A percentile compares a stretch with the other conserved stretches of the same genome.
Conservation (phyloP, 805 yeast genomes). For the Sugiyamaella floridensis region DNA sequence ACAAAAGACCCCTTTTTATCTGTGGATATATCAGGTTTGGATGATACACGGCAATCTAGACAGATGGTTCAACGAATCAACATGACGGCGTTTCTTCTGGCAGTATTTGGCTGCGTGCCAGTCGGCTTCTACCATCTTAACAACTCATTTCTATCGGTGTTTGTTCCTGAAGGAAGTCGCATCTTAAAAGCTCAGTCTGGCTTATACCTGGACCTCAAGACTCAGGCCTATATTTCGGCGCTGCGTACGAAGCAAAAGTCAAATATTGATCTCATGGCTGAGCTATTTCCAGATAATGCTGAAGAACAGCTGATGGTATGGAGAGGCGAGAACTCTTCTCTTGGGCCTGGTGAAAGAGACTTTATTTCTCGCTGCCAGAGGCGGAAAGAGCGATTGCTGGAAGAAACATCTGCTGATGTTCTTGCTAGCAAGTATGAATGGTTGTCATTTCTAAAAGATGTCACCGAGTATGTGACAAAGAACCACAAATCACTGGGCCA, state of each 20-base stretch:
- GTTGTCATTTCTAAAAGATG: slow-evolving; percentile 72
- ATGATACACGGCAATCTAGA: slow-evolving; percentile 34
- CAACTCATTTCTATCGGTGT: slow-evolving; percentile 76
- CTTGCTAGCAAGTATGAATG: slow-evolving; percentile 75
- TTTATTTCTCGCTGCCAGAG: slow-evolving; percentile 68
- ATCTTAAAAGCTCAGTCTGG: slow-evolving; percentile 75
- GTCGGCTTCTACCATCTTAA: slow-evolving; percentile 84
- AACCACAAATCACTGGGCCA: slow-evolving; percentile 27
- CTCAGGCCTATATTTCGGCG: slow-evolving; percentile 92
- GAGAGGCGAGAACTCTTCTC: slow-evolving; percentile 23
- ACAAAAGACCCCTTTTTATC: slow-evolving; percentile 65
- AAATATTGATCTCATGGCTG: slow-evolving; percentile 60
- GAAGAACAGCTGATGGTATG: slow-evolving; percentile 37
- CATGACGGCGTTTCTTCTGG: slow-evolving; percentile 80
- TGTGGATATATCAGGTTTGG: slow-evolving; percentile 42
- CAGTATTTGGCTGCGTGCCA: slow-evolving; percentile 75
- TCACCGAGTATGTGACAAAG: slow-evolving; percentile 70
- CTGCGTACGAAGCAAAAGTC: slow-evolving; percentile 54
- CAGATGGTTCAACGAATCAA: slow-evolving; percentile 75
- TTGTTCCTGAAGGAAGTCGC: slow-evolving; percentile 65
- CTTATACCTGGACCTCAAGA: slow-evolving; percentile 77
- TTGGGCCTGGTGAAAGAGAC: slow-evolving; percentile 74
- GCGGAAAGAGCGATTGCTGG: slow-evolving; percentile 54
- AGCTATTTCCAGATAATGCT: slow-evolving; percentile 64
- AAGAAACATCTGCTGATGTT: slow-evolving; percentile 40